Percentiles rank a stretch among this genome's conserved stretches.
These are phyloP conservation scores for Pisolithus marmoratus DNA, from an alignment of 768 basidiomycete species.

Conservation along the genomic window DNA sequence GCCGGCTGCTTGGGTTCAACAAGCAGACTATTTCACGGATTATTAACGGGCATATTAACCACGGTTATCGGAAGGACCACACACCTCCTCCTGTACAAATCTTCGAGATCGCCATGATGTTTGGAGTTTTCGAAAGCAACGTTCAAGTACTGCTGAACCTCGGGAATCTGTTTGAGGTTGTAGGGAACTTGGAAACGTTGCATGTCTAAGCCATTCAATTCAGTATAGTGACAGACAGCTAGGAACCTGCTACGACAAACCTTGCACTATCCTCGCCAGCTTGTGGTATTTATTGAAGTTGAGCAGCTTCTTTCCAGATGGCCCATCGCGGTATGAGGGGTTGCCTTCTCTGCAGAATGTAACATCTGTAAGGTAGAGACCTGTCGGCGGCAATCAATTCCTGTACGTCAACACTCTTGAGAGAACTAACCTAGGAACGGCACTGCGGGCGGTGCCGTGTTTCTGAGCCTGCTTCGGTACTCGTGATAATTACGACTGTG, in stretches of 20 bases:
- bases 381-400: conserved; percentile 33
- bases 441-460: conserved; percentile 86
- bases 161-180: conserved; percentile 82
- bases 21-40: conserved; percentile 47
- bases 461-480: conserved; percentile 83
- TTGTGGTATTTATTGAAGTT: conserved; percentile 98
- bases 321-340: conserved; percentile 76
- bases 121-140: conserved; percentile 70
- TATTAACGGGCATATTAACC: conserved; percentile 1
- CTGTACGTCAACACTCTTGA: neutral
- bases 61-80: conserved; percentile 9
- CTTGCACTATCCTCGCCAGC: conserved; percentile 79
- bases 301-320: conserved; percentile 72
- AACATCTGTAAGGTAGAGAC: conserved; percentile 84
- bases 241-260: conserved; percentile 28
- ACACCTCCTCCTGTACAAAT: conserved; percentile 80
- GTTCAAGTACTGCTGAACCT: conserved; percentile 77
- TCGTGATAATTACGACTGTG: conserved; percentile 87
- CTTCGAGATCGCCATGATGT: conserved; percentile 77
- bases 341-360: conserved; percentile 97
- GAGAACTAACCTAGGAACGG: conserved; percentile 78
- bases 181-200: conserved; percentile 88
- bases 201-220: conserved; percentile 52
- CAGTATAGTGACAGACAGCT: neutral
- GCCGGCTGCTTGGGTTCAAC: conserved; percentile 81